Percentiles rank a stretch among this genome's conserved stretches.
These are phyloP conservation scores for Volvox africanus DNA, from an alignment of 139 green algal genomes.

Conservation along the genomic window DNA sequence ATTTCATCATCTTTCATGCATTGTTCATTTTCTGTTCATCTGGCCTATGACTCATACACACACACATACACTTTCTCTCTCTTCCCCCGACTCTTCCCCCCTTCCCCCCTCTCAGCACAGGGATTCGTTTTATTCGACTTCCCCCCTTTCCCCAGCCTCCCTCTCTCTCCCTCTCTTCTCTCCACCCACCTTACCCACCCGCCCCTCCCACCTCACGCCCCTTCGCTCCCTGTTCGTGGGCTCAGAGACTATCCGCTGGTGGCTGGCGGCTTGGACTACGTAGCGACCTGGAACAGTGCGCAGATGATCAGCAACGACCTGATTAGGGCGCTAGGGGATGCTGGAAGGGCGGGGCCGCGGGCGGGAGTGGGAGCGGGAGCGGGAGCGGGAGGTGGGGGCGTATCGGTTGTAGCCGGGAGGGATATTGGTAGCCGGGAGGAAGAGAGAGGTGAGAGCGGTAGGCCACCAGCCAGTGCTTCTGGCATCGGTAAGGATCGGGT, in stretches of 20 bases:
- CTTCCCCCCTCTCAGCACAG: neutral
- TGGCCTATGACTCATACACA: too few relatives aligned
- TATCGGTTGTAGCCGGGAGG: too few relatives aligned
- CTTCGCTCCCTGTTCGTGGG: neutral
- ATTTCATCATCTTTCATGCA: too few relatives aligned
- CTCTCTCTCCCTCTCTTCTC: neutral
- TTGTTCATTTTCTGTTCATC: too few relatives aligned
- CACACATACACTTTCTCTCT: neutral
- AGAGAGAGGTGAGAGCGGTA: too few relatives aligned
- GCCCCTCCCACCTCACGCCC: neutral
- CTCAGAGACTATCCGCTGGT: constrained; percentile 35
- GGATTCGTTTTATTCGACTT: too few relatives aligned
- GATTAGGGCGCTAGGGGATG: neutral
- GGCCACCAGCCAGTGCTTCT: too few relatives aligned
- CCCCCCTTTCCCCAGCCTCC: neutral
- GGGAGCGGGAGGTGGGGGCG: too few relatives aligned
- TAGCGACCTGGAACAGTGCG: constrained; percentile 58
- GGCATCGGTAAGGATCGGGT: too few relatives aligned
- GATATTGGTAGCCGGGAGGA: too few relatives aligned
- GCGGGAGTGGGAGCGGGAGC: too few relatives aligned
- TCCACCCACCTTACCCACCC: neutral
- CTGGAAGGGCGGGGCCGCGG: too few relatives aligned
- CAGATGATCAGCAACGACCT: constrained; percentile 45
- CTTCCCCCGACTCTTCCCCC: neutral
- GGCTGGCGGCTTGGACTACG: constrained; percentile 51